A percentile compares a stretch with the other conserved stretches of the same genome.
Evolutionary conservation across 1,284 basidiomycete genomes (phyloP).

Genomic region (Sporisorium graminicola): DNA sequence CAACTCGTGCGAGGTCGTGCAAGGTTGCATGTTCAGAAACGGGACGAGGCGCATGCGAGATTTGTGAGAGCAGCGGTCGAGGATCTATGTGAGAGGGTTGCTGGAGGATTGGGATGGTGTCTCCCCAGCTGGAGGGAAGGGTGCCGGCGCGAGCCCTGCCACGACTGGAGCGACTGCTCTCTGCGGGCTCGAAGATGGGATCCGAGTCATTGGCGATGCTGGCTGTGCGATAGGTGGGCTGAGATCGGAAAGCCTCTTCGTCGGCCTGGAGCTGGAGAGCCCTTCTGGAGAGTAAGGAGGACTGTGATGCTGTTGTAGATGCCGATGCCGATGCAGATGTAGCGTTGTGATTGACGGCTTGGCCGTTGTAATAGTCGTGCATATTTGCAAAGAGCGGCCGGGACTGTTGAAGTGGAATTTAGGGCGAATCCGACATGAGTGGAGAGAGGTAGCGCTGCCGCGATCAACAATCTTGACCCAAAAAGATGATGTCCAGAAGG

Average conservation of each 20-base stretch:
- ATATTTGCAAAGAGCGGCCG: conserved; percentile 10
- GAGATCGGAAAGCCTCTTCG: conserved; percentile 35
- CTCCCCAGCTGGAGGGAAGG: conserved; percentile 58
- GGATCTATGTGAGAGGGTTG: conserved; percentile 9
- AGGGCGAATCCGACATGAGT: conserved; percentile 8
- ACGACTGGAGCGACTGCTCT: conserved; percentile 20
- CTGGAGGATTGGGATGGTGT: conserved; percentile 16
- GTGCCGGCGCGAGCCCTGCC: conserved; percentile 60
- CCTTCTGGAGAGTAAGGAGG: conserved; percentile 28
- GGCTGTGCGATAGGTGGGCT: conserved; percentile 31
- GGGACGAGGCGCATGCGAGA: background rate
- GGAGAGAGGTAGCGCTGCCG: background rate
- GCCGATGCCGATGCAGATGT: background rate
- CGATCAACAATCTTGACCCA: background rate
- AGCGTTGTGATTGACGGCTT: conserved; percentile 9
- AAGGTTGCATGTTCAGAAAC: background rate
- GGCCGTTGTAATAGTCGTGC: conserved; percentile 9
- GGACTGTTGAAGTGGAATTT: background rate
- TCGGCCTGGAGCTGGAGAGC: conserved; percentile 55
- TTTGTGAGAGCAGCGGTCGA: background rate
- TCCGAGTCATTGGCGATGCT: conserved; percentile 51
- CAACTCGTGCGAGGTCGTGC: conserved; percentile 3
- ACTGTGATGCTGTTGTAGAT: conserved; percentile 16
- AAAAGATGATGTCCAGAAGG: too few relatives aligned
- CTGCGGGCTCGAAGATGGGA: conserved; percentile 34